Conservation (phyloP, 345 rosid species). For the Raphanus sativus region DNA sequence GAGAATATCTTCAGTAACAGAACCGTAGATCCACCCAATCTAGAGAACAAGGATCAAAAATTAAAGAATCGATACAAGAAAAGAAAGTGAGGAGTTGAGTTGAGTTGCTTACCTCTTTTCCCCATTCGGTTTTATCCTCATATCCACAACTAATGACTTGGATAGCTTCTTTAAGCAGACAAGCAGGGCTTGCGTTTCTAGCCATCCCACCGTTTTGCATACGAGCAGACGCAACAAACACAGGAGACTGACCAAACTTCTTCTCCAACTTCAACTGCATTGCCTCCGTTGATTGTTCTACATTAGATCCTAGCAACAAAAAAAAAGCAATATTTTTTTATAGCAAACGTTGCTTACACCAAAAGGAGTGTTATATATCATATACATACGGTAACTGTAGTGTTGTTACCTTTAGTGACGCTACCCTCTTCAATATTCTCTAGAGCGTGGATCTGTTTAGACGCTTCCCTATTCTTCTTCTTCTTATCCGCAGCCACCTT, state of each 20-base stretch:
- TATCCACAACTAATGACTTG: slow-evolving; percentile 99
- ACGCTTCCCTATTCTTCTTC: slow-evolving; percentile 82
- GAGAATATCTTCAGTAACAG: slow-evolving; percentile 92
- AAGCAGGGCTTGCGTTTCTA: slow-evolving; percentile 68
- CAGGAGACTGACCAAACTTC: slow-evolving; percentile 96
- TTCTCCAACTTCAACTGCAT: slow-evolving; percentile 81
- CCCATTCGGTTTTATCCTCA: slow-evolving; percentile 99
- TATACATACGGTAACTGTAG: slow-evolving; percentile 9
- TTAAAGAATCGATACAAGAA: no score
- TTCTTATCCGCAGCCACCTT: slow-evolving; percentile 53
- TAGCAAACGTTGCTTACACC: slow-evolving; percentile 39
- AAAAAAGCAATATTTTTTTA: not conserved
- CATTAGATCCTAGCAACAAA: slow-evolving; percentile 40
- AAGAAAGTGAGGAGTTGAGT: not conserved
- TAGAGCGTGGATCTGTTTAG: slow-evolving; percentile 95
- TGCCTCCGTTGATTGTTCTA: slow-evolving; percentile 57
- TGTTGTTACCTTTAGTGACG: slow-evolving; percentile 20
- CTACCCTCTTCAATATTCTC: slow-evolving; percentile 88
- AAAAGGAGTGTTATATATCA: not conserved
- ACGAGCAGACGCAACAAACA: slow-evolving; percentile 74
- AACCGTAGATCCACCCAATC: slow-evolving; percentile 99
- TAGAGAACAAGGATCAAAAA: slow-evolving; percentile 25
- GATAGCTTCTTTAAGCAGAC: slow-evolving; percentile 88
- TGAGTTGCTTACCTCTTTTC: slow-evolving; percentile 77
- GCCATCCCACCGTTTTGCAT: slow-evolving; percentile 85